Conservation (phyloP, 106 monocot species). For the Iris macrosiphon region DNA sequence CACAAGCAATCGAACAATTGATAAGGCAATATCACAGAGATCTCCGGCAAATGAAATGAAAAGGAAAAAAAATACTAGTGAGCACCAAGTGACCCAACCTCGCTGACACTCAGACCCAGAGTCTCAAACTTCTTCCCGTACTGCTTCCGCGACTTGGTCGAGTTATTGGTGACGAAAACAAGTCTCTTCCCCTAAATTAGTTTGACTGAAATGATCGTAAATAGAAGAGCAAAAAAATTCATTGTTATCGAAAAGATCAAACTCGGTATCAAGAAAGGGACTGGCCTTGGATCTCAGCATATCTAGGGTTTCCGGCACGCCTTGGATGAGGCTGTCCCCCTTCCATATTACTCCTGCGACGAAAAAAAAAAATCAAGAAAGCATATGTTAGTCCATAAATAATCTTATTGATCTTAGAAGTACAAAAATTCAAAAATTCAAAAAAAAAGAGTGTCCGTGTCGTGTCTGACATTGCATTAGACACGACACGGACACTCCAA, state of each 20-base stretch:
- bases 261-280: neutral
- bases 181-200: slow-evolving; percentile 68
- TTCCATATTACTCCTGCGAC: slow-evolving; percentile 97
- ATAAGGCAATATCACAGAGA: neutral
- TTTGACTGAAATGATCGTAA: neutral
- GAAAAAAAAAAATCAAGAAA: neutral
- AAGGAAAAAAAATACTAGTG: neutral
- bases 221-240: neutral
- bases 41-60: too few relatives aligned
- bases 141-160: slow-evolving; percentile 93
- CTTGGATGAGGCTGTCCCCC: slow-evolving; percentile 87
- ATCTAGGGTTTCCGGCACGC: slow-evolving; percentile 82
- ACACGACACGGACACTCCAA: too few relatives aligned
- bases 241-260: neutral
- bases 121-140: slow-evolving; percentile 97
- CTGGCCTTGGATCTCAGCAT: slow-evolving; percentile 75
- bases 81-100: too few relatives aligned
- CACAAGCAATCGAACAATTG: neutral
- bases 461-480: too few relatives aligned
- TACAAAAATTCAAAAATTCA: neutral
- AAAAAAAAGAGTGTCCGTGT: too few relatives aligned
- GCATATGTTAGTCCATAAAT: too few relatives aligned
- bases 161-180: slow-evolving; percentile 97
- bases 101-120: slow-evolving; percentile 74
- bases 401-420: too few relatives aligned